These are phyloP conservation scores for Kurtzmaniella quercitrusa DNA, from an alignment of 1,139 yeast genomes.

Conservation along the genomic window DNA sequence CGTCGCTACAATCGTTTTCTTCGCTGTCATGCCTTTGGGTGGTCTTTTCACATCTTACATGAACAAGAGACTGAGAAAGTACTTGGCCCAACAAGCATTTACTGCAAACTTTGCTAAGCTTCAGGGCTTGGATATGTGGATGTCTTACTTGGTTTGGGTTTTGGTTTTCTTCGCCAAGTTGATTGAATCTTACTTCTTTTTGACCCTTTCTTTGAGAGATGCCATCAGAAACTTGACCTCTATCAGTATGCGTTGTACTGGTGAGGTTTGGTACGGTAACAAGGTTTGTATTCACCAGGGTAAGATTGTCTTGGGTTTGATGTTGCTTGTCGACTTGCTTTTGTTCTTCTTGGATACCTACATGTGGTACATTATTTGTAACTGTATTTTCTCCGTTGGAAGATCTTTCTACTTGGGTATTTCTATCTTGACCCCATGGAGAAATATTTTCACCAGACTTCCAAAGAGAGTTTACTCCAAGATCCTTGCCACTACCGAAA, in stretches of 20 bases:
- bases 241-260: conserved; percentile 53
- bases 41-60: conserved; percentile 92
- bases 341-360: conserved; percentile 98
- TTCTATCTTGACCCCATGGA: conserved; percentile 98
- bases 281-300: conserved; percentile 80
- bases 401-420: conserved; percentile 98
- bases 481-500: conserved; percentile 95
- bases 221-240: conserved; percentile 71
- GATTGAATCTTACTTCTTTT: conserved; percentile 87
- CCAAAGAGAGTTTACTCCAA: conserved; percentile 98
- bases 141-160: conserved; percentile 89
- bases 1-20: conserved; percentile 75
- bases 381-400: conserved; percentile 93
- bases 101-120: conserved; percentile 87
- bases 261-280: conserved; percentile 86
- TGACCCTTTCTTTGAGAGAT: conserved; percentile 87
- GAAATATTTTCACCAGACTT: conserved; percentile 93
- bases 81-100: conserved; percentile 91
- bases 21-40: conserved; percentile 94
- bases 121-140: conserved; percentile 90
- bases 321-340: conserved; percentile 87
- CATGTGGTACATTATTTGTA: conserved; percentile 95
- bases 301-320: conserved; percentile 82
- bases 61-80: conserved; percentile 83
- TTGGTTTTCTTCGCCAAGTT: conserved; percentile 86